Evolutionary conservation across 2,329 filamentous ascomycete genomes (phyloP).

Genomic region (Graphiopsis chlorocephala): DNA sequence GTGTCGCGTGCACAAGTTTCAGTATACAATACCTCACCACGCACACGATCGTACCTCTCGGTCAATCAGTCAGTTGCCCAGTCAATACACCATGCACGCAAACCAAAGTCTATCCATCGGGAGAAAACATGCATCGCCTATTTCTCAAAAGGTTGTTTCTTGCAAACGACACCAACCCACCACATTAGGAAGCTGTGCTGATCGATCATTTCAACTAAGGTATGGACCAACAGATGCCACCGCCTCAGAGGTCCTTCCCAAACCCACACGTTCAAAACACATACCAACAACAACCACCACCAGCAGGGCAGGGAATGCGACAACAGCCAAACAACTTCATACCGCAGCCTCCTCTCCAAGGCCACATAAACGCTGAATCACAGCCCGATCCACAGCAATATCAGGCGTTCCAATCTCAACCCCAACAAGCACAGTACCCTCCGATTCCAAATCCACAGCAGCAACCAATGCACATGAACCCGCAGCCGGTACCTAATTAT

Average conservation of each 20-base stretch:
- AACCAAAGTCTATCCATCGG: not conserved
- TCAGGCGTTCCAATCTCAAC: not conserved
- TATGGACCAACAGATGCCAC: no score
- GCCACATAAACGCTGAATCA: not conserved
- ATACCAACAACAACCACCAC: not conserved
- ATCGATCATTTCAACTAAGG: not conserved
- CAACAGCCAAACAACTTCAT: not conserved
- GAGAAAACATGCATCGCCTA: not conserved
- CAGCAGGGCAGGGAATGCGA: not conserved
- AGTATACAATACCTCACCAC: not conserved
- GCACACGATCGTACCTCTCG: not conserved
- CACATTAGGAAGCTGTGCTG: not conserved
- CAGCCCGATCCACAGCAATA: not conserved
- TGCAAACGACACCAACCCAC: not conserved
- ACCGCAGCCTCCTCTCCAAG: not conserved
- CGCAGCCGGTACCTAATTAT: not conserved
- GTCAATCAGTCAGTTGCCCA: not conserved
- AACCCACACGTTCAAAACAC: not conserved
- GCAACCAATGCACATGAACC: not conserved
- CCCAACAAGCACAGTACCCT: not conserved
- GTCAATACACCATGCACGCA: not conserved
- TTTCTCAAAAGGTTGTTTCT: not conserved
- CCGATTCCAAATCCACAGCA: not conserved
- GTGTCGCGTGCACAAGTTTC: not conserved
- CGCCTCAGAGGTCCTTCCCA: not conserved